Base-by-base conservation (phyloP, 2,329 filamentous ascomycete genomes). In the Cryphonectria japonica region DNA sequence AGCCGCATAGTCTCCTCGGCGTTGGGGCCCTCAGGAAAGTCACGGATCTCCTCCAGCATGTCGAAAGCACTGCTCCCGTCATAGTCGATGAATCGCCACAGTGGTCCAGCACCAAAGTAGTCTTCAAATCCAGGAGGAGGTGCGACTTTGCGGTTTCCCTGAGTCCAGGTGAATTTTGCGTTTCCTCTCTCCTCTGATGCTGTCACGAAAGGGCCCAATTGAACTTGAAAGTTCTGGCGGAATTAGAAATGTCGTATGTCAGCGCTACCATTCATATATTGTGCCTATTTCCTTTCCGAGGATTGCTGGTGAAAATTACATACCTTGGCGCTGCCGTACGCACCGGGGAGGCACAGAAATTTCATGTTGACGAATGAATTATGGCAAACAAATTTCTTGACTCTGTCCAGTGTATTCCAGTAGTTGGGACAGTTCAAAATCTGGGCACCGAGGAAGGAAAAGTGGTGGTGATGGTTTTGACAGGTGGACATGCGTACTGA, bases 241-340 rank as follows among this genome's bases (percentile, higher is more conserved):
- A 61, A 62, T 34, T 2, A 26, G 6, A 34, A 32, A 9, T 50
- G 50, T 54, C 50, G 29, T 64, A 64, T 69, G 60, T 22, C 39
- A 50, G 32, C 9, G 9, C 50, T 29, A 52, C 39, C 1, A 11
- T 19, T n/a, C 3, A 16, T 32, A 32, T 26, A n/a, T 5, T 50
- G 16, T 50, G 16, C 32, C 14, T 16, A 26, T 19, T 14, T 32
- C 6, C 6, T 34, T 34, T 34, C 34, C 34, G 39, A 41, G 16
- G 6, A 8, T 22, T 7, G 19, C 29, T 14, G 5, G 26, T 80
- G 34, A 34, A 86, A 85, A 74, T 84, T 80, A 86, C 85, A 74
- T 84, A 86, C 85, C 74, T 84, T 83, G 66, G 86, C 84, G 79
- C 85, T 89, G 68, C 87, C 87, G 76, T 86, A 89, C 32, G 87